These are phyloP conservation scores for Penicillium verhagenii DNA, from an alignment of 495 filamentous ascomycete species.

Conservation along the genomic window DNA sequence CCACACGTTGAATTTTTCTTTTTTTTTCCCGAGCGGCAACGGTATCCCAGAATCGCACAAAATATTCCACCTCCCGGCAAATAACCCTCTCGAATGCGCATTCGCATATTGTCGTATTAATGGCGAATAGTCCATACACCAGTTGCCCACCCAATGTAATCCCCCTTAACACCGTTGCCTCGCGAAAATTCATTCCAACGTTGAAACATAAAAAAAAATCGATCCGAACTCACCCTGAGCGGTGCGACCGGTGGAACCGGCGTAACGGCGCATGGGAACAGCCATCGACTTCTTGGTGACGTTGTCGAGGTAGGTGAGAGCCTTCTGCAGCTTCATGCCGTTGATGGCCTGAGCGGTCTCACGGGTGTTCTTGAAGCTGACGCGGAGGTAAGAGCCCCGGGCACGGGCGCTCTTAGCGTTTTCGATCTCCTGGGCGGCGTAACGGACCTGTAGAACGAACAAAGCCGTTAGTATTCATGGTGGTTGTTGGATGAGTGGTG, in stretches of 20 bases:
- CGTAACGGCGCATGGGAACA: conserved; percentile 94
- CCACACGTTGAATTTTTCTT: conserved; percentile 15
- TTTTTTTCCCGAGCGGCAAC: conserved; percentile 12
- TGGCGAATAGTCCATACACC: neutral
- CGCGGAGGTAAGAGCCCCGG: conserved; percentile 96
- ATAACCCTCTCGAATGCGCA: neutral
- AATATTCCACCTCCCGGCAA: neutral
- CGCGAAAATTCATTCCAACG: conserved; percentile 6
- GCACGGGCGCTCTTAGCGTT: conserved; percentile 92
- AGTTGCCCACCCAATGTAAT: neutral
- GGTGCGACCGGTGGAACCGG: conserved; percentile 86
- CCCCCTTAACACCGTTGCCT: conserved; percentile 18
- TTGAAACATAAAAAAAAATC: conserved; percentile 2
- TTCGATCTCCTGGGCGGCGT: conserved; percentile 88
- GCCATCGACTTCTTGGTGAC: conserved; percentile 93
- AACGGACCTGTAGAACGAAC: conserved; percentile 74
- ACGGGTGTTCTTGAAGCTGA: conserved; percentile 99
- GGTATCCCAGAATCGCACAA: conserved; percentile 12
- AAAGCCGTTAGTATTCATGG: conserved; percentile 33
- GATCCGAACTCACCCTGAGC: conserved; percentile 80
- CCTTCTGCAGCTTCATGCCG: conserved; percentile 97
- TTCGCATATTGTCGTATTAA: conserved; percentile 8
- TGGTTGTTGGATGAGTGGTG: conserved; percentile 5
- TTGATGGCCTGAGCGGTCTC: conserved; percentile 99
- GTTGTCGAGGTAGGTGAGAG: conserved; percentile 93